Evolutionary conservation across 2,329 filamentous ascomycete genomes (phyloP), one percentile per base, ranked within the genome.

Genomic region (Pestalotiopsis sp.): DNA sequence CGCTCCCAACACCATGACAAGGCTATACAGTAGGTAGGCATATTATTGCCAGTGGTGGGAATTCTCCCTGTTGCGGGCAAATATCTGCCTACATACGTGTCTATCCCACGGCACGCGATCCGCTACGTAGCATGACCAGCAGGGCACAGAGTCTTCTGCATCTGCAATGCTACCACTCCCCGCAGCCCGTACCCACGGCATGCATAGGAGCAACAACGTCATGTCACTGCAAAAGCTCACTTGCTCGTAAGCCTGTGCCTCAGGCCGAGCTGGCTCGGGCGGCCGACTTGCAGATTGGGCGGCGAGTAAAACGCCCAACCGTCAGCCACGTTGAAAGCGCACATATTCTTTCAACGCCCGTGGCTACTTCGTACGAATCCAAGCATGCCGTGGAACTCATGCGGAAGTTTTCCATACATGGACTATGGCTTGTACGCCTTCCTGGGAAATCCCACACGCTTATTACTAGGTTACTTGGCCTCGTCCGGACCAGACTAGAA

Each of bases 131-230:
- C 36, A 45, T 25, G 36, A 20, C 38, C 39, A n/a, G 23, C 5
- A 64, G 13, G 17, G 27, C 25, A 62, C 59, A 39, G 31, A 36
- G n/a, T 36, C 25, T 20, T 57, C 13, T 66, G 31, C 52, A 58
- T 57, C n/a, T 66, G 45, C 64, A 66, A 64, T 64, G 62, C 36
- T 27, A 45, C 62, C 62, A 49, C 36, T 25, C 62, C 20, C 62
- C 52, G 52, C 41, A 66, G 23, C 63, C 49, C 63, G 49, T 49
- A 57, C 63, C 63, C 63, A 66, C n/a, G 63, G 25, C 23, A 20
- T 20, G 25, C 27, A 38, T 39, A 13, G 25, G 17, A 23, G 25
- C 36, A 25, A 23, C 39, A 31, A 25, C 20, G 39, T 57, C 20
- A 38, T 41, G 45, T 9, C 31, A 36, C 25, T 57, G 45, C 63